Base-by-base conservation (phyloP, 495 filamentous ascomycete genomes). In the Tuber umbilicatum region DNA sequence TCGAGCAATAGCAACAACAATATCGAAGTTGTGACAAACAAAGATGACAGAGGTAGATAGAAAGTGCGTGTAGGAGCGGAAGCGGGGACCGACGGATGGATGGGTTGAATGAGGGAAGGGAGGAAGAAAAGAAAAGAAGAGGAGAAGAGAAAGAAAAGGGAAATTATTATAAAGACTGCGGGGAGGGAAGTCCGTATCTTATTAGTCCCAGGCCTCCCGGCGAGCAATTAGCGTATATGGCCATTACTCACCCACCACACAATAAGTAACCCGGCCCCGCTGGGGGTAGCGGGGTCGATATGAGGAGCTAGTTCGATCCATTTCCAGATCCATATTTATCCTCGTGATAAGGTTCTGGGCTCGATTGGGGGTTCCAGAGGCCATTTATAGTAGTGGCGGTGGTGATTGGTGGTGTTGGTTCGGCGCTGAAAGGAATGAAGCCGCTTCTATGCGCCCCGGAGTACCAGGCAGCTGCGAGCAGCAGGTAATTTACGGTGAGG, bases 101-200 rank as follows among this genome's bases (percentile, higher is more conserved):
- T 27, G 55, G 55, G 2, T 35, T 35, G 55, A 64, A 64, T 19
- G 27, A 35, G 31, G 14, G 27, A 35, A 35, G 55, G 55, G 2
- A 19, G n/a, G 50, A 27, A 60, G n/a, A 35, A 12, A 9, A n/a
- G n/a, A 16, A 3, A n/a, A 60, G 9, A 27, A 16, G 50, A 60
- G 16, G 2, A 16, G n/a, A 31, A 27, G 3, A 4, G 50, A 60
- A 31, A 31, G 50, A 16, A 31, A 27, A 19, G 27, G 14, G 31
- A 60, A 16, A 64, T 3, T 55, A 55, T 27, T 27, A 55, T 64
- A 31, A 27, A 64, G 55, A 31, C 14, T 35, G 17, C 55, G 55
- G 55, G 55, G 55, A 64, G 55, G 14, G 55, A 64, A 64, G 55
- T 64, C 55, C 55, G 55, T 17, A 64, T 31, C 55, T 64, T 35